phyloP scores from a whole-genome alignment of 2,329 filamentous ascomycete genomes.

The Trichoderma lentiforme region DNA sequence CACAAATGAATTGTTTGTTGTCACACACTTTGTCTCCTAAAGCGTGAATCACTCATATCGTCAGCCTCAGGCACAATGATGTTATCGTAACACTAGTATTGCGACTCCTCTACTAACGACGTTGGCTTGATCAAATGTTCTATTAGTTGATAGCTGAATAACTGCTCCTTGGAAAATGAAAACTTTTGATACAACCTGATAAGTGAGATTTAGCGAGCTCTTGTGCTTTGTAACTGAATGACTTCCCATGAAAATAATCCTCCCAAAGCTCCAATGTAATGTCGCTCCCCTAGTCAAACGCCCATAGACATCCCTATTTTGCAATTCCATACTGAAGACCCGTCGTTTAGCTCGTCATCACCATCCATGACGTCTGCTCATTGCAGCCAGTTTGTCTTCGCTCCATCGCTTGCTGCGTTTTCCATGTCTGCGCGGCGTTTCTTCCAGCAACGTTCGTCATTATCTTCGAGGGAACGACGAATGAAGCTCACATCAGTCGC shows the following conservation, averaged over 20 bases:
- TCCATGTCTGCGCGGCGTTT: background rate
- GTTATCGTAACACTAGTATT: background rate
- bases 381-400: background rate
- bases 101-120: background rate
- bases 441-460: background rate
- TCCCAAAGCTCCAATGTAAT: background rate
- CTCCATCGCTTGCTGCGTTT: background rate
- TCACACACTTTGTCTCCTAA: background rate
- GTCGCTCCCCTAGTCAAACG: background rate
- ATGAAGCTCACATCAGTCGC: background rate
- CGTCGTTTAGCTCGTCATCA: background rate
- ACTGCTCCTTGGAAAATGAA: background rate
- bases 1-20: background rate
- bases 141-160: background rate
- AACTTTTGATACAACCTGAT: background rate
- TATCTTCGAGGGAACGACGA: background rate
- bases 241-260: background rate
- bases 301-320: background rate
- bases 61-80: background rate
- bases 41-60: background rate
- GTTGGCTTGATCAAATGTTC: background rate
- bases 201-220: background rate
- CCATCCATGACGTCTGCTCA: background rate
- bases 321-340: background rate
- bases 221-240: background rate